phyloP scores from a whole-genome alignment of 257 asterid genomes.

The Voacanga thouarsii region DNA sequence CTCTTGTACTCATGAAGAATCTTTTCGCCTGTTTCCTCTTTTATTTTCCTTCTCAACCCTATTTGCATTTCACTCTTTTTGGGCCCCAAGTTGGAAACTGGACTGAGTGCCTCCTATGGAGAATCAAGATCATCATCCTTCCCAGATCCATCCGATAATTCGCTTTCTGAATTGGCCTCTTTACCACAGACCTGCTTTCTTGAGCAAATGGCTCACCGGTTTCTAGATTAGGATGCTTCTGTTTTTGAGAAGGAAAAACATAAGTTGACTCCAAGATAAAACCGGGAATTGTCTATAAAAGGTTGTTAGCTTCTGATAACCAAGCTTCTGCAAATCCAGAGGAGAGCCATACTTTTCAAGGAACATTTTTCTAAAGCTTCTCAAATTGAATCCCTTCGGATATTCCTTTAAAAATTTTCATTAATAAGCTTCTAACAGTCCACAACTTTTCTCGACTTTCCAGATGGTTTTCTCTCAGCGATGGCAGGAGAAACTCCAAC shows the following conservation, averaged over 20 bases:
- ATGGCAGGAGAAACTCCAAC: conserved; percentile 39
- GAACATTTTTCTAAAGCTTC: conserved; percentile 55
- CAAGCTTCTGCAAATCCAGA: no score
- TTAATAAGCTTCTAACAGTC: conserved; percentile 65
- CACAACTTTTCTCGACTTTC: conserved; percentile 42
- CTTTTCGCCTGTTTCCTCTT: conserved; percentile 22
- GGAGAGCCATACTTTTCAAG: no score
- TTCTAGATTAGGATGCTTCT: conserved; percentile 26
- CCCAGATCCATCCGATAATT: conserved; percentile 28
- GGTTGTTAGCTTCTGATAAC: no score
- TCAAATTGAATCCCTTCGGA: conserved; percentile 63
- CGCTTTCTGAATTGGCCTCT: conserved; percentile 17
- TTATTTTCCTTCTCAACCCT: conserved; percentile 18
- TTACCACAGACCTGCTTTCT: conserved; percentile 24
- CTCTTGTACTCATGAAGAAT: conserved; percentile 45
- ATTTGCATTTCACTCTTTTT: conserved; percentile 24
- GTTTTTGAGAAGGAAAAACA: no score
- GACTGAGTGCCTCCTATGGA: conserved; percentile 85
- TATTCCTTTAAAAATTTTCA: conserved; percentile 51
- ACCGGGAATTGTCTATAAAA: no score
- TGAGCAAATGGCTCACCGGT: conserved; percentile 17
- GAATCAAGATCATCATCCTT: conserved; percentile 55
- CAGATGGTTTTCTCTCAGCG: conserved; percentile 26
- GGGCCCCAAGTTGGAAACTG: conserved; percentile 36
- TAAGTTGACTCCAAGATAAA: no score